Evolutionary conservation across 202 grass and related monocot genomes (phyloP), one percentile per base, ranked within the genome.

Genomic region (Bolboschoenoplectus hybrid): DNA sequence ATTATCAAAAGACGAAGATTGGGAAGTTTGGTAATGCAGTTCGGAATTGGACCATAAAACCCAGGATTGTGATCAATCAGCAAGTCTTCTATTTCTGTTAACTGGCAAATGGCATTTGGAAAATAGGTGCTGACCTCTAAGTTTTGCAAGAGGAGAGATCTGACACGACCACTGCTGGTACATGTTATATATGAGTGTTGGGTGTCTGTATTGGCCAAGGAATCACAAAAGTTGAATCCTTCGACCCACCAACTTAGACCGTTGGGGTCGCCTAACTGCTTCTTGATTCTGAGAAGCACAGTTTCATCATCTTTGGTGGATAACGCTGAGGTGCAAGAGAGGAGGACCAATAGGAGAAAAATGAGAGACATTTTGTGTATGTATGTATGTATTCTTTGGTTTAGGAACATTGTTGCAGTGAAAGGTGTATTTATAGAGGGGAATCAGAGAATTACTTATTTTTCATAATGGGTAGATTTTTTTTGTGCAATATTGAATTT

Each of bases 91-190:
- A 71, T 2, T 71, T 71, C 40, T 2, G 41, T 45, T 71, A 71
- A 71, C 0, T 5, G 0, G 41, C 67, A 71, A 45, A 45, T 9
- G 0, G 40, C 67, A 9, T 43, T 14, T 41, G 65, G 67, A 71
- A 71, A 71, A 0, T 40, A 9, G 67, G 41, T 45, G 2, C 2
- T 17, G 40, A 13, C 4, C 1, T 19, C 41, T 0, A 50, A 74
- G 13, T 19, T 45, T 1, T 40, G 16, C 0, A 71, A 7, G 2
- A 46, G 0, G 2, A 71, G 67, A 7, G 2, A 19, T 9, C 41
- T n/a, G 9, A 71, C 67, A 45, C 67, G 67, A 71, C 67, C 67
- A 3, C 41, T 45, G 40, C 67, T 19, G 41, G 67, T 71, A 46
- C 67, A 71, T 46, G 6, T 9, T n/a, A 71, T 46, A 45, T 71